phyloP scores from a whole-genome alignment of 352 stramenopile genomes.

The Phytophthora sojae region DNA sequence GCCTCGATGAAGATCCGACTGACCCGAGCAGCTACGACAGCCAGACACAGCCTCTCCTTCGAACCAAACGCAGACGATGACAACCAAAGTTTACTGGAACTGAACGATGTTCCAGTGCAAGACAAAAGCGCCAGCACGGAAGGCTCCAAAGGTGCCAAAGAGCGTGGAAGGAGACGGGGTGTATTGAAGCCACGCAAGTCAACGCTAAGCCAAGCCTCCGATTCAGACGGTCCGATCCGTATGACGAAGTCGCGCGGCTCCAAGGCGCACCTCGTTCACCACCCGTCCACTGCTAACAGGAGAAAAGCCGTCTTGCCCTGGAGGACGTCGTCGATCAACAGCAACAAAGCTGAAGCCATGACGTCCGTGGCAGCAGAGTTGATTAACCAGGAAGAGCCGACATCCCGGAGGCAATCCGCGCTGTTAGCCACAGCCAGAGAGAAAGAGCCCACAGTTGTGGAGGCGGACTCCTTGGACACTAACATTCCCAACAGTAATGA shows the following conservation, averaged over 20 bases:
- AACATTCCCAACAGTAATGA: neutral
- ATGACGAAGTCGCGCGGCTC: neutral
- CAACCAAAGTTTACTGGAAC: neutral
- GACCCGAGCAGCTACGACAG: slow-evolving; percentile 8
- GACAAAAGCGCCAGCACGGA: neutral
- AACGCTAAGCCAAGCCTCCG: slow-evolving; percentile 3
- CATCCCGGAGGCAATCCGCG: neutral
- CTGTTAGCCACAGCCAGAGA: neutral
- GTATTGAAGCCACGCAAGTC: slow-evolving; percentile 14
- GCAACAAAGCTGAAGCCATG: slow-evolving; percentile 1
- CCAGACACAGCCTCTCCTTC: neutral
- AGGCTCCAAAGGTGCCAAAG: neutral
- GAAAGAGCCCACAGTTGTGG: no score
- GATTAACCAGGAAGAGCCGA: neutral
- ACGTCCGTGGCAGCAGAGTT: neutral
- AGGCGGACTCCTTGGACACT: neutral
- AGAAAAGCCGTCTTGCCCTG: slow-evolving; percentile 12
- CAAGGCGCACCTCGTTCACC: slow-evolving; percentile 5
- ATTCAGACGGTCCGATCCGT: neutral
- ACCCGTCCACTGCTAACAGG: neutral
- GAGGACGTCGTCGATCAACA: slow-evolving; percentile 6
- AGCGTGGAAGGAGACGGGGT: slow-evolving; percentile 9
- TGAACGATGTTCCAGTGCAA: neutral
- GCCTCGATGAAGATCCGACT: slow-evolving; percentile 19
- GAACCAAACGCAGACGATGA: neutral